phyloP scores from a whole-genome alignment of 352 stramenopile species.

The Aphanomyces cochlioides region DNA sequence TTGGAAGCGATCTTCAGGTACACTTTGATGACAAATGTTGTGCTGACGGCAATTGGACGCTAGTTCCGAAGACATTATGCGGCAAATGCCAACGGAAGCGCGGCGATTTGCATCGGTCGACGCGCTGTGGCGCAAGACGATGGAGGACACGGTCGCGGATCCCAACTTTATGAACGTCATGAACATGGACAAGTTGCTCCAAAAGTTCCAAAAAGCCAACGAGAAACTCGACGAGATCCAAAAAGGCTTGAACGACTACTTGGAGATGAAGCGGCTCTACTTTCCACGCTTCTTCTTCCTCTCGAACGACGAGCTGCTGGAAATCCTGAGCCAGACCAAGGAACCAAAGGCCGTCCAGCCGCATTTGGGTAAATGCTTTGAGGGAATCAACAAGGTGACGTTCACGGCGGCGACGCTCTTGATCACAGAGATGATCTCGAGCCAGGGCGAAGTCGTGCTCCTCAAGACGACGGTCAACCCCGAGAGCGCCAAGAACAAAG shows the following conservation, averaged over 20 bases:
- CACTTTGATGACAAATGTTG: no score
- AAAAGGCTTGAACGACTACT: slow-evolving; percentile 91
- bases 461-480: slow-evolving; percentile 83
- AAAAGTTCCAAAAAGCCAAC: slow-evolving; percentile 92
- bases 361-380: slow-evolving; percentile 87
- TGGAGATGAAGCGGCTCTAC: slow-evolving; percentile 91
- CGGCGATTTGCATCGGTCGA: slow-evolving; percentile 87
- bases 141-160: slow-evolving; percentile 86
- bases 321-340: slow-evolving; percentile 93
- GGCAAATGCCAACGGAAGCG: slow-evolving; percentile 92
- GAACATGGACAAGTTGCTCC: slow-evolving; percentile 84
- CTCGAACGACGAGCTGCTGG: slow-evolving; percentile 91
- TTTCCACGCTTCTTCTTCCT: slow-evolving; percentile 95
- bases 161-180: slow-evolving; percentile 88
- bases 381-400: slow-evolving; percentile 89
- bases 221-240: slow-evolving; percentile 93
- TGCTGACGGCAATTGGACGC: slow-evolving; percentile 33
- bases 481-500: slow-evolving; percentile 90
- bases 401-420: slow-evolving; percentile 83
- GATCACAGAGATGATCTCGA: slow-evolving; percentile 93
- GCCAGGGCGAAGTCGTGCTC: slow-evolving; percentile 87
- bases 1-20: slow-evolving; percentile 93
- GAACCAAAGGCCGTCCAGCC: slow-evolving; percentile 90
- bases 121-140: slow-evolving; percentile 88
- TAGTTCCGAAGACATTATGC: slow-evolving; percentile 91